These are phyloP conservation scores for Helotiales sp. DNA, from an alignment of 2,329 filamentous ascomycete species.

Conservation along the genomic window DNA sequence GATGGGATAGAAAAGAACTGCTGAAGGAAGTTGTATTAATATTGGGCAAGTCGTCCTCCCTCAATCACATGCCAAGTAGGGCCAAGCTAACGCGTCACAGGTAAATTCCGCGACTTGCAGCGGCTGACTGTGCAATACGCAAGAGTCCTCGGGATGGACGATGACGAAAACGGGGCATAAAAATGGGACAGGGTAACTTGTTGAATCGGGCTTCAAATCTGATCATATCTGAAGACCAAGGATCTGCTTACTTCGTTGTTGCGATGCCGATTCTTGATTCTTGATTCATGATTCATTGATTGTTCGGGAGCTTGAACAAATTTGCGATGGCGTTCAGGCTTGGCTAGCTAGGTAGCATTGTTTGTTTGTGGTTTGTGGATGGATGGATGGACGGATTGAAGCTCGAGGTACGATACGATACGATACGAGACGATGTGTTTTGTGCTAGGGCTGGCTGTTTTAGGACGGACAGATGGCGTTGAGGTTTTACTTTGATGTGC, in stretches of 20 bases:
- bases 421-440: too few species aligned
- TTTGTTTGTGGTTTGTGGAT: too few species aligned
- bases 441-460: neutral
- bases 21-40: conserved; percentile 91
- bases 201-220: neutral
- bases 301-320: conserved; percentile 3
- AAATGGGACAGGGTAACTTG: neutral
- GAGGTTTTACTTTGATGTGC: neutral
- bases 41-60: conserved; percentile 68
- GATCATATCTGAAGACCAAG: neutral
- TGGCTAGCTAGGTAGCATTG: neutral
- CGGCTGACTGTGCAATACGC: conserved; percentile 95
- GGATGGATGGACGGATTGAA: neutral
- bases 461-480: conserved; percentile 13
- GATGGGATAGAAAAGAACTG: conserved; percentile 87
- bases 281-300: conserved; percentile 6
- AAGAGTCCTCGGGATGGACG: conserved; percentile 69
- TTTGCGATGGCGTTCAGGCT: conserved; percentile 35
- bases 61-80: neutral
- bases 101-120: conserved; percentile 94
- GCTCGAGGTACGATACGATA: neutral
- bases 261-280: neutral
- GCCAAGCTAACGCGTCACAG: conserved; percentile 51
- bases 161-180: conserved; percentile 37
- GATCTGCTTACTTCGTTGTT: neutral